Base-by-base conservation (phyloP, 2,329 filamentous ascomycete genomes). In the Cadophora sp. region DNA sequence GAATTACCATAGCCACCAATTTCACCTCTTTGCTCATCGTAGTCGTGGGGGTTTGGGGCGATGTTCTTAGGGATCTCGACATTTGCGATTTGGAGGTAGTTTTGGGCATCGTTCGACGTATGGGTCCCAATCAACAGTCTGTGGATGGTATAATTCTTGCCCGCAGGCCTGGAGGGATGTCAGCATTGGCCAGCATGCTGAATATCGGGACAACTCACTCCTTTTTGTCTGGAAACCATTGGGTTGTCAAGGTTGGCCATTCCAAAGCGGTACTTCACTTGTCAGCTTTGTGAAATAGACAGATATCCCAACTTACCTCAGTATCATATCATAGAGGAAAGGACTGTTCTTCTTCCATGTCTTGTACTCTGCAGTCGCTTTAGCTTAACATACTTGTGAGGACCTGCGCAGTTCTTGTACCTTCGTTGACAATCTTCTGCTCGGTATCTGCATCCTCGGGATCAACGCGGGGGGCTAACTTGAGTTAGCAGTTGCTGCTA, bases 321-420 rank as follows among this genome's bases (percentile, higher is more conserved):
- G 85, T 72, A 99, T 96, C 89, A 97, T 93, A 79, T 99, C 96
- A 80, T 99, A 99, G 74, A 99, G 91, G 78, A 98, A 98, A 3
- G 96, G 94, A 72, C 92, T 93, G 81, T 99, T 99, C 85, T 99
- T 99, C 86, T 99, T 99, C 96, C 96, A 99, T 72, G 95, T 97
- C 80, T 99, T 99, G 87, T 99, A 99, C 80, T 99, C 96, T 94
- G 43, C 50, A 61, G 16, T 53, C 58, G 16, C 41, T 5, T 63
- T 20, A 67, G 24, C 24, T 50, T 4, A 22, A 33, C 5, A 56
- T 11, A 20, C 27, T 20, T 11, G 14, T 16, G 6, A 14, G n/a
- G 27, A 13, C 1, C 18, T 20, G n/a, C 41, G 30, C 4, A n/a
- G 3, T 11, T 62, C 6, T 36, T 4, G 60, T 82, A 91, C 91